Evolutionary conservation across 2,329 filamentous ascomycete genomes (phyloP), one percentile per base, ranked within the genome.

Genomic region (Bretziella fagacearum): DNA sequence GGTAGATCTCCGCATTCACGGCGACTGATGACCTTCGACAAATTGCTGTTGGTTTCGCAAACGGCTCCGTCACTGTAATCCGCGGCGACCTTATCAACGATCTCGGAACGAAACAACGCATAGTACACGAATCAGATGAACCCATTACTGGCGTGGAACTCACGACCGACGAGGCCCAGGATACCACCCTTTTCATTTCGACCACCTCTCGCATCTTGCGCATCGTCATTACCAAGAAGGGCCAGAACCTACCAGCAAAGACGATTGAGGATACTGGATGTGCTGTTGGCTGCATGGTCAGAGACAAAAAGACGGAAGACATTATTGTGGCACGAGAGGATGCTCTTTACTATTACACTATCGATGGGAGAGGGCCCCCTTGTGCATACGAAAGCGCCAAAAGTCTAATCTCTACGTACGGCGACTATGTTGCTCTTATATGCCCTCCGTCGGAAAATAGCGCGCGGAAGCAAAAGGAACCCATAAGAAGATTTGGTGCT

Each of bases 111-210:
- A 86, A 85, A 59, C 91, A 98, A 61, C 77, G 91, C 46, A 91
- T 89, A 27, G 84, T 98, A 7, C 91, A 93, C 63, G 91, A 98
- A 59, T 94, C 87, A 0, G 87, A 96, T 56, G 91, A 98, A 60
- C 93, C 91, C 0, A 79, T 98, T 7, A 98, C 91, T 0, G 89
- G 87, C 1, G 78, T 98, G 11, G 82, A 91, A 57, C 81, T 94
- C 51, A 64, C 69, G 37, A 68, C 70, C 37, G 74, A 79, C 45
- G 51, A 55, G 51, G 43, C 50, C 6, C 69, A 65, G 53, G 56
- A 73, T 35, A 91, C 83, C 2, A 89, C 82, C 0, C 69, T 98
- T 0, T 96, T 94, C 60, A 83, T 98, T 48, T 84, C 87, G 3
- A 98, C 91, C 0, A 95, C 87, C 0, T 81, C 78, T 25, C 77